Evolutionary conservation across 1,139 yeast species (phyloP).

Genomic region (Torulaspora pretoriensis): DNA sequence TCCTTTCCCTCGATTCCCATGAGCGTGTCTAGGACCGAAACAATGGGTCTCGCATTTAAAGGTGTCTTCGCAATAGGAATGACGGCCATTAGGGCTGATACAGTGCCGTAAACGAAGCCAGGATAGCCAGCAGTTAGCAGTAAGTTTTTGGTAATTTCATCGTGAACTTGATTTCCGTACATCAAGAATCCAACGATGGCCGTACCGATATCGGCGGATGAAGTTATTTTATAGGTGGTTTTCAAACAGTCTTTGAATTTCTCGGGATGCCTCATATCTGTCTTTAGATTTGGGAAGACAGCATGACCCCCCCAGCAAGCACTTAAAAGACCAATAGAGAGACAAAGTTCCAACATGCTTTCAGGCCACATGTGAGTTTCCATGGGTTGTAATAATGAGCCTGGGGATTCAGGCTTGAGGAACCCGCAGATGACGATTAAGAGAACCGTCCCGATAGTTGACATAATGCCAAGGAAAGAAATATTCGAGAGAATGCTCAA

Average conservation of each 20-base stretch:
- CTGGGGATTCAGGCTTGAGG: slow-evolving; percentile 51
- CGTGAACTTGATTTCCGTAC: slow-evolving; percentile 75
- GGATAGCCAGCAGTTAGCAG: slow-evolving; percentile 73
- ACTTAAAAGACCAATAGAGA: slow-evolving; percentile 71
- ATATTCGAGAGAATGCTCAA: slow-evolving; percentile 66
- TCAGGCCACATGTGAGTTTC: slow-evolving; percentile 51
- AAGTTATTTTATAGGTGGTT: slow-evolving; percentile 61
- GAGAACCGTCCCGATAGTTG: slow-evolving; percentile 61
- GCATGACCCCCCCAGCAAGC: slow-evolving; percentile 94
- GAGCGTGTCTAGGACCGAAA: slow-evolving; percentile 58
- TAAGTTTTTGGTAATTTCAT: slow-evolving; percentile 79
- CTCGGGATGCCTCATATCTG: slow-evolving; percentile 77
- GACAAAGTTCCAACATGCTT: slow-evolving; percentile 45
- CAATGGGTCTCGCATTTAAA: slow-evolving; percentile 79
- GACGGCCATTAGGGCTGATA: slow-evolving; percentile 70
- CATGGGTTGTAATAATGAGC: slow-evolving; percentile 60
- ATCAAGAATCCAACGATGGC: slow-evolving; percentile 79
- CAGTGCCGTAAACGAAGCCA: slow-evolving; percentile 52
- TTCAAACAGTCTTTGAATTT: slow-evolving; percentile 49
- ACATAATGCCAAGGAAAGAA: slow-evolving; percentile 67
- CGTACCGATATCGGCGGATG: slow-evolving; percentile 67
- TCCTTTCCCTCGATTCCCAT: slow-evolving; percentile 38
- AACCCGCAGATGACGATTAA: slow-evolving; percentile 63
- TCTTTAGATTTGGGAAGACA: slow-evolving; percentile 72
- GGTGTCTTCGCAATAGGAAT: slow-evolving; percentile 89